phyloP scores from a whole-genome alignment of 2,329 filamentous ascomycete genomes.

The Pseudogymnoascus sp. region DNA sequence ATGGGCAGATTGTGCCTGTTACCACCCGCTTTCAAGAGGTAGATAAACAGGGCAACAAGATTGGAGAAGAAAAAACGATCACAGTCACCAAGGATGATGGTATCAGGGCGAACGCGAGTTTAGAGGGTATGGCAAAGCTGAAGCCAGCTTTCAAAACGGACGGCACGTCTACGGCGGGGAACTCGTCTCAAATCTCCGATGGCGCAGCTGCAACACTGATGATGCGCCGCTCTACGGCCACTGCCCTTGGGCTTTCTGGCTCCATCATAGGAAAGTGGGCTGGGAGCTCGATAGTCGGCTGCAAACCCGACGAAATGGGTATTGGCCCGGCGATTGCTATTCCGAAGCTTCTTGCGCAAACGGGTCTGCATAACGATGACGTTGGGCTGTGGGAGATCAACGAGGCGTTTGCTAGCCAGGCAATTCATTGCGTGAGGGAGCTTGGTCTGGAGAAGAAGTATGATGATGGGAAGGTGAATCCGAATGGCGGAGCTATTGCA shows the following conservation, averaged over 20 bases:
- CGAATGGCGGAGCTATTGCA: conserved; percentile 89
- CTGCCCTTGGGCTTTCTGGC: conserved; percentile 57
- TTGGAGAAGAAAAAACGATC: conserved; percentile 49
- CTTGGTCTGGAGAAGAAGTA: conserved; percentile 55
- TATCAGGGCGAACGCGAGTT: conserved; percentile 57
- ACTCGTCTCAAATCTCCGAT: conserved; percentile 77
- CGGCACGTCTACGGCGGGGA: conserved; percentile 76
- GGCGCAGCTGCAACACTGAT: conserved; percentile 76
- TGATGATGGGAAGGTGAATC: conserved; percentile 68
- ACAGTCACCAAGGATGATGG: conserved; percentile 75
- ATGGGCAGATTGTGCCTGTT: conserved; percentile 71
- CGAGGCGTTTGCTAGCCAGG: conserved; percentile 64
- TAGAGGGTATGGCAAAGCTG: conserved; percentile 65
- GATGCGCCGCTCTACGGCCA: conserved; percentile 75
- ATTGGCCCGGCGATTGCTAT: conserved; percentile 81
- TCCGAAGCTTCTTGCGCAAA: conserved; percentile 64
- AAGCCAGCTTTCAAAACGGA: conserved; percentile 76
- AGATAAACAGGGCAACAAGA: conserved; percentile 49
- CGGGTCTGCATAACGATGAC: conserved; percentile 58
- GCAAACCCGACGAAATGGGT: conserved; percentile 87
- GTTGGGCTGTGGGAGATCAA: conserved; percentile 90
- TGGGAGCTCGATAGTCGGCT: conserved; percentile 65
- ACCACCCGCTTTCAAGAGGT: conserved; percentile 58
- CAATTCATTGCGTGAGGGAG: conserved; percentile 61
- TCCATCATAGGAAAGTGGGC: conserved; percentile 78